A percentile compares a stretch with the other conserved stretches of the same genome.
Evolutionary conservation across 2,329 filamentous ascomycete species (phyloP).

Genomic region (Ilyonectria destructans): DNA sequence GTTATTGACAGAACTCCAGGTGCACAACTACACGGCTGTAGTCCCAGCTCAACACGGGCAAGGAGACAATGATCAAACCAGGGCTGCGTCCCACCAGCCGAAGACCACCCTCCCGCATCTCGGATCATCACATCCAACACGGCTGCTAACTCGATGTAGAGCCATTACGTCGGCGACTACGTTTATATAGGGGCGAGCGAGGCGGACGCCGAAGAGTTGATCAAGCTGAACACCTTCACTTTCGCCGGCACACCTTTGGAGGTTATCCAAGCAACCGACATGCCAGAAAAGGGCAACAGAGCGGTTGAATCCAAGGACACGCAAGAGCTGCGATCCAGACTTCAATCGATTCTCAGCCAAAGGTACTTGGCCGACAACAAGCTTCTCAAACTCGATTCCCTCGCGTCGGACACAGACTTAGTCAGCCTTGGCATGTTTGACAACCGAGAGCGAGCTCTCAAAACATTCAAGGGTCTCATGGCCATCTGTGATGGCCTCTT

Average conservation of each 20-base stretch:
- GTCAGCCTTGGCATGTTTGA: slow-evolving; percentile 83
- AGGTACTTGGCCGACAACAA: slow-evolving; percentile 83
- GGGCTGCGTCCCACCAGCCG: slow-evolving; percentile 38
- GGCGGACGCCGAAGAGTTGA: slow-evolving; percentile 75
- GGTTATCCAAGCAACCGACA: slow-evolving; percentile 67
- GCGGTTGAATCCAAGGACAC: slow-evolving; percentile 67
- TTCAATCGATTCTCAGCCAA: slow-evolving; percentile 80
- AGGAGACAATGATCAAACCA: slow-evolving; percentile 42
- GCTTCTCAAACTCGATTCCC: slow-evolving; percentile 85
- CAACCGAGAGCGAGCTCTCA: slow-evolving; percentile 79
- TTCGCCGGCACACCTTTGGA: slow-evolving; percentile 78
- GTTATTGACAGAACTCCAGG: slow-evolving; percentile 62
- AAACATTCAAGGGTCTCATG: slow-evolving; percentile 95
- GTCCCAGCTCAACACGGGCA: slow-evolving; percentile 39
- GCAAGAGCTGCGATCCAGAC: slow-evolving; percentile 76
- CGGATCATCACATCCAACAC: slow-evolving; percentile 41
- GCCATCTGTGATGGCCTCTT: slow-evolving; percentile 86
- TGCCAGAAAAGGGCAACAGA: slow-evolving; percentile 53
- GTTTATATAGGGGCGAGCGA: slow-evolving; percentile 78
- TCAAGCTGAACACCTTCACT: slow-evolving; percentile 78
- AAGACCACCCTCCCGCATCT: slow-evolving; percentile 42
- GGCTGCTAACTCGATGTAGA: slow-evolving; percentile 81
- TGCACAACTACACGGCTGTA: slow-evolving; percentile 43
- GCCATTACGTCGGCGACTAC: slow-evolving; percentile 78
- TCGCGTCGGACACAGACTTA: slow-evolving; percentile 82